Conservation (phyloP, 805 yeast species). For the Wickerhamomyces bovis region DNA sequence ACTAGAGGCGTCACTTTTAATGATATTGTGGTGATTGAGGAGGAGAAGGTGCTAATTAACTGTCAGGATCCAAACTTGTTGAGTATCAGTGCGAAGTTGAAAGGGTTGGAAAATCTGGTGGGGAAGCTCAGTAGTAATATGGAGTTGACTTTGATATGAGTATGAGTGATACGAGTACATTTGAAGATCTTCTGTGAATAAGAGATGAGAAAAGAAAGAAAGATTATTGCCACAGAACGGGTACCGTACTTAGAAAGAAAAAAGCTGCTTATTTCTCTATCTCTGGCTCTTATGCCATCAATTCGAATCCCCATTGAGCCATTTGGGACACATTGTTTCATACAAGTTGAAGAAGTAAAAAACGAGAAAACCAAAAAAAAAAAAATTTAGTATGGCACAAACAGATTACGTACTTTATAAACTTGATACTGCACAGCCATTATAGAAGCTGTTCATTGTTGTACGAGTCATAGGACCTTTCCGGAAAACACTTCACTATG, state of each 20-base stretch:
- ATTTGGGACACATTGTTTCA: too few species aligned
- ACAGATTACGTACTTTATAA: not conserved
- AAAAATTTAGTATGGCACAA: not conserved
- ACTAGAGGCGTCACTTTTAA: constrained; percentile 59
- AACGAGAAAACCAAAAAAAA: too few species aligned
- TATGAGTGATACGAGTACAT: too few species aligned
- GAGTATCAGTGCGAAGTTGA: constrained; percentile 57
- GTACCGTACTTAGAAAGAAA: too few species aligned
- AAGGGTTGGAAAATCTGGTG: constrained; percentile 41
- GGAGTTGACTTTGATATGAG: constrained; percentile 21
- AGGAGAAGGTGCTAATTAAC: constrained; percentile 51
- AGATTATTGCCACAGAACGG: too few species aligned
- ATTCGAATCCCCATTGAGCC: not conserved
- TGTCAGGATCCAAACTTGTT: constrained; percentile 65
- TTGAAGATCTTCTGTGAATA: too few species aligned
- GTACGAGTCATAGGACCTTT: not conserved
- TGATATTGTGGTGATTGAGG: constrained; percentile 53
- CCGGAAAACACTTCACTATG: not conserved
- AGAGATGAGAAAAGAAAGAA: too few species aligned
- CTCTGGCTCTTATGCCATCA: not conserved
- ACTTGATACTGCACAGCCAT: not conserved
- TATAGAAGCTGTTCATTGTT: not conserved
- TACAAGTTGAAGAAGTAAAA: too few species aligned
- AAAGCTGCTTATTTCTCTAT: too few species aligned
- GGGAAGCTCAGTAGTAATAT: constrained; percentile 22